Evolutionary conservation across 2,329 filamentous ascomycete species (phyloP).

Genomic region (Fusarium aywerte): DNA sequence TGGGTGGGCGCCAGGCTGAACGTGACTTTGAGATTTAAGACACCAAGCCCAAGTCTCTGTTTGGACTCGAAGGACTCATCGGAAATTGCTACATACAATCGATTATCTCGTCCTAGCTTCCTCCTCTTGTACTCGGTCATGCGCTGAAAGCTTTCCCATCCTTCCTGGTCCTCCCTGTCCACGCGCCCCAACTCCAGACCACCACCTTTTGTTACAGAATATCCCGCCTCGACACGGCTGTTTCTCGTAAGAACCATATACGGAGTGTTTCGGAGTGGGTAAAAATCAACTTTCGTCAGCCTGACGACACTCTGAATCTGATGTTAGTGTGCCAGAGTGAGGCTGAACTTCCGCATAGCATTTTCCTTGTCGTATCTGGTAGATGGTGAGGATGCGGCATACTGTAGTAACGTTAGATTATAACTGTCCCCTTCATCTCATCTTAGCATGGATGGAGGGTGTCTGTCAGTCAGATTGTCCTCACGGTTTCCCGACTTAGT

Average conservation of each 20-base stretch:
- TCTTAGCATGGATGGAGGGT: conserved; percentile 20
- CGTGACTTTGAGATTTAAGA: conserved; percentile 54
- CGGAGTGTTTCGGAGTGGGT: conserved; percentile 13
- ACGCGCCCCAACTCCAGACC: conserved; percentile 39
- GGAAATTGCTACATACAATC: conserved; percentile 46
- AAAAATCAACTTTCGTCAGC: conserved; percentile 19
- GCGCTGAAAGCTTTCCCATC: conserved; percentile 36
- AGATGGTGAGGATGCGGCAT: background rate
- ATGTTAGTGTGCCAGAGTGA: background rate
- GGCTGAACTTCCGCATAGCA: background rate
- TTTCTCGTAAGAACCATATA: conserved; percentile 11
- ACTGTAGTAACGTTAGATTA: background rate
- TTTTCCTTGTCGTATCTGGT: conserved; percentile 8
- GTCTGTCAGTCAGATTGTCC: conserved; percentile 26
- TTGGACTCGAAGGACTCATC: conserved; percentile 42
- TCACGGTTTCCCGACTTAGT: conserved; percentile 27
- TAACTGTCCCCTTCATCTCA: background rate
- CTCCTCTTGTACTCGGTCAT: conserved; percentile 40
- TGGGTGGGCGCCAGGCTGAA: conserved; percentile 47
- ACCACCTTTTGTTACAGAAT: conserved; percentile 32
- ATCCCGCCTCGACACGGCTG: conserved; percentile 22
- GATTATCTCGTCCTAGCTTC: conserved; percentile 24
- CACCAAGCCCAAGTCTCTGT: conserved; percentile 49
- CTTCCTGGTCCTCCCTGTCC: conserved; percentile 33
- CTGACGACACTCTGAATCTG: conserved; percentile 15